Evolutionary conservation across 2,329 filamentous ascomycete genomes (phyloP).

Genomic region (Diplodia corticola): DNA sequence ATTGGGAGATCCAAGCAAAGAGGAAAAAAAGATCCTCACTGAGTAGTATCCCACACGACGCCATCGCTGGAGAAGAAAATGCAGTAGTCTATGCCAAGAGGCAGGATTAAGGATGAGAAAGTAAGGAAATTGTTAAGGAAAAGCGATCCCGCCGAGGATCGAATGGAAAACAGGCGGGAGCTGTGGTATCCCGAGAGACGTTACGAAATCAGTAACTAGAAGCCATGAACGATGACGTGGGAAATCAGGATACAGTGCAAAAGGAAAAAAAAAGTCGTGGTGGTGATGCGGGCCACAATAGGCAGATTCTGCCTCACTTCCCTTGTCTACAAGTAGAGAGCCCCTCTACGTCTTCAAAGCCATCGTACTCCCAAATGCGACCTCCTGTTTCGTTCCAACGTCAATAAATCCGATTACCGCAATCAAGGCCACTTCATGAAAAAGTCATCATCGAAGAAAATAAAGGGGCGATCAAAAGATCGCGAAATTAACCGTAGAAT

Average conservation of each 20-base stretch:
- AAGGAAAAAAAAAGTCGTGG: background rate
- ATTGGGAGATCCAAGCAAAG: background rate
- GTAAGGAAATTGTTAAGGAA: background rate
- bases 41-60: background rate
- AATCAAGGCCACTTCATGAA: background rate
- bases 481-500: background rate
- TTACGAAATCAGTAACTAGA: background rate
- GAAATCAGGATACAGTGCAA: background rate
- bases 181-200: slow-evolving; percentile 12
- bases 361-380: background rate
- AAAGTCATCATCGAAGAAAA: background rate
- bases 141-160: background rate
- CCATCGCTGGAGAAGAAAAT: slow-evolving; percentile 4
- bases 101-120: background rate
- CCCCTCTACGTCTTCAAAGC: background rate
- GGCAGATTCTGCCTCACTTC: background rate
- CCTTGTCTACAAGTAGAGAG: background rate
- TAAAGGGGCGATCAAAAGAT: background rate
- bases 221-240: background rate
- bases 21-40: background rate
- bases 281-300: background rate
- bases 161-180: background rate
- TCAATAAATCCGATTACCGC: background rate
- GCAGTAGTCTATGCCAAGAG: background rate
- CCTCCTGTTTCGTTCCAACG: background rate